Percentiles rank a stretch among this genome's conserved stretches.
These are phyloP conservation scores for Amanita pallidorosea DNA, from an alignment of 768 basidiomycete genomes.

Conservation along the genomic window DNA sequence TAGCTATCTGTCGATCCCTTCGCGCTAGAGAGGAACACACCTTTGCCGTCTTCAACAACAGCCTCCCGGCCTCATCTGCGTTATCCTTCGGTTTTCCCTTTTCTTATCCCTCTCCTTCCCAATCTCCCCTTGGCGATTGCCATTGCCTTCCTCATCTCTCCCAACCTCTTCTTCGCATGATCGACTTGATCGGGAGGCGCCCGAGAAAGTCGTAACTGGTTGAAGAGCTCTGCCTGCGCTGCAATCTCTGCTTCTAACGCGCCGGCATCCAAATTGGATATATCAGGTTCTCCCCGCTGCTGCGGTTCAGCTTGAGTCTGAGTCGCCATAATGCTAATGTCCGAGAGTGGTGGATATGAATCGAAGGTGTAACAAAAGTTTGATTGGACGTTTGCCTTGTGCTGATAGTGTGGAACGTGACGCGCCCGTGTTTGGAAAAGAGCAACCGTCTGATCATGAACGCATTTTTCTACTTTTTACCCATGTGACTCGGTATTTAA, in stretches of 20 bases:
- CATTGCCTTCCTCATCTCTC: slow-evolving; percentile 53
- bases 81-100: slow-evolving; percentile 12
- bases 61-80: slow-evolving; percentile 52
- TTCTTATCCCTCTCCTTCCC: slow-evolving; percentile 25
- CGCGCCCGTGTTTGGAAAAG: background rate
- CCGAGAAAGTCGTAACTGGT: slow-evolving; percentile 47
- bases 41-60: slow-evolving; percentile 92
- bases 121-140: slow-evolving; percentile 30
- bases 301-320: background rate
- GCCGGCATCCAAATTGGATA: too few species aligned
- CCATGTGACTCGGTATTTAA: too few species aligned
- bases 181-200: slow-evolving; percentile 41
- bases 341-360: background rate
- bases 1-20: background rate
- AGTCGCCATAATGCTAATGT: background rate
- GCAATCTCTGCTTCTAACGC: slow-evolving; percentile 44
- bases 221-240: slow-evolving; percentile 44
- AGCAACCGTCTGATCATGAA: background rate
- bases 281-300: background rate
- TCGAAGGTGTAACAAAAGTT: background rate
- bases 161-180: slow-evolving; percentile 57
- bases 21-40: slow-evolving; percentile 24
- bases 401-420: background rate
- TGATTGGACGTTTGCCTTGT: background rate
- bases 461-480: background rate